Conservation (phyloP, 176 grass and related monocot genomes). For the Hordeum marinum region DNA sequence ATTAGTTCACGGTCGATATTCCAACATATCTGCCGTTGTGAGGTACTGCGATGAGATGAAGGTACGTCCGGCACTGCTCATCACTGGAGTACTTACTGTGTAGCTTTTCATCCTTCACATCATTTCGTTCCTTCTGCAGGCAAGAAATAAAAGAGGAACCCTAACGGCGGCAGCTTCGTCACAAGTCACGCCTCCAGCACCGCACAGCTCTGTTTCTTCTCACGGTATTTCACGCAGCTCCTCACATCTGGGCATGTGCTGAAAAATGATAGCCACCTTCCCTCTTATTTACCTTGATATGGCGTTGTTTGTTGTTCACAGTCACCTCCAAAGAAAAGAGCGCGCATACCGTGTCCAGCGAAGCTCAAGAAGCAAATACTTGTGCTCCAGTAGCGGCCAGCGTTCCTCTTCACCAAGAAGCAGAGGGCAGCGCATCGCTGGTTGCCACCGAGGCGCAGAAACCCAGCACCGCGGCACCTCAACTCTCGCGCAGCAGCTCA, state of each 20-base stretch:
- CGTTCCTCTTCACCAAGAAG: conserved; percentile 28
- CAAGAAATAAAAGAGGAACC: conserved; percentile 77
- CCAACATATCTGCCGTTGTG: conserved; percentile 68
- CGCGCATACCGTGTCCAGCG: conserved; percentile 31
- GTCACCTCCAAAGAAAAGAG: conserved; percentile 55
- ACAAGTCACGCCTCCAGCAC: conserved; percentile 26
- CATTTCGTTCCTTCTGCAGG: conserved; percentile 37
- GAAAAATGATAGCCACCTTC: not conserved
- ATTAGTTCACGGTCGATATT: conserved; percentile 17
- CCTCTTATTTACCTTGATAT: not conserved
- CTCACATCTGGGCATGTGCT: not conserved
- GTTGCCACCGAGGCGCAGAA: conserved; percentile 37
- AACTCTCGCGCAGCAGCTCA: conserved; percentile 41
- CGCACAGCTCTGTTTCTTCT: conserved; percentile 26
- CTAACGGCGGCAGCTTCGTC: conserved; percentile 15
- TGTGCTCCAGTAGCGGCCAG: not conserved
- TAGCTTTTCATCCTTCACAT: not conserved
- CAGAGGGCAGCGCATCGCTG: not conserved
- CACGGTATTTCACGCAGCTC: conserved; percentile 6
- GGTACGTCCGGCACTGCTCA: conserved; percentile 31
- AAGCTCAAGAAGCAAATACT: conserved; percentile 42
- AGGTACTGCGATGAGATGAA: conserved; percentile 94
- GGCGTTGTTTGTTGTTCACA: conserved; percentile 14
- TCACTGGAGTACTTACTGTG: not conserved
- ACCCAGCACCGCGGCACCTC: conserved; percentile 11